Conservation (phyloP, 1,284 basidiomycete species). For the Megacollybia platyphylla region DNA sequence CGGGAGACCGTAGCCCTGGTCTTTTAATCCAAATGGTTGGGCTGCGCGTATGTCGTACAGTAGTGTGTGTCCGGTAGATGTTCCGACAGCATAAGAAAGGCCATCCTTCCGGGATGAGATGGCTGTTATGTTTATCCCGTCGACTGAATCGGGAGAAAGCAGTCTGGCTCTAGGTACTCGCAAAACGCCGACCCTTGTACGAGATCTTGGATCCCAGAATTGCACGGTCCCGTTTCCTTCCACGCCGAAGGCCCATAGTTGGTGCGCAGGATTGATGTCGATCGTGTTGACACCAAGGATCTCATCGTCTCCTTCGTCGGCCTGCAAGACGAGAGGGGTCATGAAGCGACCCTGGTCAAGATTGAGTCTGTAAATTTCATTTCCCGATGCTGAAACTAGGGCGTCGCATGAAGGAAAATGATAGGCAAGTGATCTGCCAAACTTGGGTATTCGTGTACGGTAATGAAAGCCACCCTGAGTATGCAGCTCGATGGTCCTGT, state of each 20-base stretch:
- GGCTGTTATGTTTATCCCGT: constrained; percentile 65
- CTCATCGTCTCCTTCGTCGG: constrained; percentile 31
- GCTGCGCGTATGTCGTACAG: constrained; percentile 90
- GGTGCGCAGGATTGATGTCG: constrained; percentile 91
- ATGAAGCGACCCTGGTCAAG: constrained; percentile 93
- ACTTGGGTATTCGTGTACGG: constrained; percentile 85
- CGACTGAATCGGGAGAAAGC: constrained; percentile 35
- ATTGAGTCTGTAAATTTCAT: constrained; percentile 88
- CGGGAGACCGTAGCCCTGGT: constrained; percentile 94
- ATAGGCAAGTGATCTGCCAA: constrained; percentile 87
- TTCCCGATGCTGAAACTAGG: constrained; percentile 65
- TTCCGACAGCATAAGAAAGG: constrained; percentile 88
- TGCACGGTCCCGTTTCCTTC: constrained; percentile 81
- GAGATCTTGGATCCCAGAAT: constrained; percentile 91
- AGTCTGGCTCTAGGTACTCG: constrained; percentile 53
- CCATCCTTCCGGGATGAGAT: constrained; percentile 81
- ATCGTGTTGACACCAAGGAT: constrained; percentile 82
- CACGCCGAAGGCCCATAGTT: constrained; percentile 81
- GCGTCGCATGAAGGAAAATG: constrained; percentile 79
- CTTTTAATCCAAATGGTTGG: constrained; percentile 79
- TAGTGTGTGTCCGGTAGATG: constrained; percentile 87
- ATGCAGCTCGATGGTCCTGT: constrained; percentile 91
- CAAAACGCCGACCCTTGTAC: constrained; percentile 70
- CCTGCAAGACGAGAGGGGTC: constrained; percentile 58
- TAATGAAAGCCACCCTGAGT: constrained; percentile 92